Evolutionary conservation across 2,329 filamentous ascomycete genomes (phyloP).

Genomic region (Aspergillus sp.): DNA sequence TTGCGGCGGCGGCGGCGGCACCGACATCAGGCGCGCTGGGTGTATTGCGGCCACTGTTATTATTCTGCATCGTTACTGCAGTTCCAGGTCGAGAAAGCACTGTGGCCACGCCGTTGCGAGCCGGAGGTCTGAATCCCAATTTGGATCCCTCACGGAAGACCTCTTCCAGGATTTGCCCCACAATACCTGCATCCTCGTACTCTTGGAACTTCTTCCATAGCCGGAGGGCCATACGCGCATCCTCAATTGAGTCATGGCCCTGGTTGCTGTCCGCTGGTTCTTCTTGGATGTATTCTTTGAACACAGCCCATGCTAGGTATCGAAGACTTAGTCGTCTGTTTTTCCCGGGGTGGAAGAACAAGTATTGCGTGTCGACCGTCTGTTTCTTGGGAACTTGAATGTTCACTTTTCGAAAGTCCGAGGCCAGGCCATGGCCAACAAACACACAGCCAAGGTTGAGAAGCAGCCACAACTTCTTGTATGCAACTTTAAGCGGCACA

Average conservation of each 20-base stretch:
- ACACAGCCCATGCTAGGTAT: slow-evolving; percentile 85
- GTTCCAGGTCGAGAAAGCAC: slow-evolving; percentile 41
- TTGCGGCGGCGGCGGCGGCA: slow-evolving; percentile 24
- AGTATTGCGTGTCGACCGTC: slow-evolving; percentile 89
- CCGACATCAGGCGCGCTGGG: slow-evolving; percentile 39
- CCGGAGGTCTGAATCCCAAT: slow-evolving; percentile 58
- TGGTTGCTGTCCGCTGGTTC: slow-evolving; percentile 56
- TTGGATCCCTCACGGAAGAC: slow-evolving; percentile 70
- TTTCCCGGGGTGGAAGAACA: slow-evolving; percentile 80
- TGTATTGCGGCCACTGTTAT: slow-evolving; percentile 43
- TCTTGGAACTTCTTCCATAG: slow-evolving; percentile 89
- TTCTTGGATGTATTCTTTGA: slow-evolving; percentile 91
- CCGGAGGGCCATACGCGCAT: slow-evolving; percentile 85
- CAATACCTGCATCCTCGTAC: slow-evolving; percentile 79
- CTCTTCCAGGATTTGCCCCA: slow-evolving; percentile 80
- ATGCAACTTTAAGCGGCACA: slow-evolving; percentile 83
- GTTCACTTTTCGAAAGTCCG: slow-evolving; percentile 97
- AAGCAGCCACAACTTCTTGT: slow-evolving; percentile 97
- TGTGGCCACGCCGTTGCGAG: slow-evolving; percentile 33
- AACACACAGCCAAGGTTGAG: slow-evolving; percentile 93
- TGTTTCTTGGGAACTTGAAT: slow-evolving; percentile 90
- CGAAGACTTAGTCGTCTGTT: slow-evolving; percentile 86
- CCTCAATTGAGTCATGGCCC: slow-evolving; percentile 88
- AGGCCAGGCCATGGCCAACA: slow-evolving; percentile 87
- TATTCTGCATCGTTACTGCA: slow-evolving; percentile 38